Evolutionary conservation across 805 yeast species (phyloP), one percentile per base, ranked within the genome.

Genomic region (Brettanomyces anomalus): DNA sequence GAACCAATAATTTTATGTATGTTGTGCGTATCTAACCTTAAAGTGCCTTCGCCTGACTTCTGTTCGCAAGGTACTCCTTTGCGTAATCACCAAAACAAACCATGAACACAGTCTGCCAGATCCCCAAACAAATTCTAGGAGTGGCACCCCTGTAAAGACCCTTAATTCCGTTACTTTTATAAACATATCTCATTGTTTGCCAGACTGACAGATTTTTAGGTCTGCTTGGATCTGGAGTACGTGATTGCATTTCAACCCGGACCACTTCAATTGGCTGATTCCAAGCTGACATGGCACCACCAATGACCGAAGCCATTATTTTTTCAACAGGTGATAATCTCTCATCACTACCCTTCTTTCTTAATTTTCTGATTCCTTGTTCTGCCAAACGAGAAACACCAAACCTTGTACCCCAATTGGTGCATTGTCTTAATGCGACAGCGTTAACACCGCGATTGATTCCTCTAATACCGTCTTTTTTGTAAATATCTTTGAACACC

Each of bases 81-180:
- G 88, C 88, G 65, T 88, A 85, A 60, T 93, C 98, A 62, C 97
- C 98, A 52, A 93, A 79, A 11, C 96, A 96, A 46, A 90, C 97
- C 97, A 90, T 90, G 64, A 95, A 90, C 37, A 90, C 87, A 3
- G 97, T 90, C 71, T 93, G 98, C 97, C 97, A 93, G 49, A 90
- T 82, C 56, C 97, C 95, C 51, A 93, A 75, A 44, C 95, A 97
- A 53, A 93, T 77, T 74, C 98, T 84, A 54, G 98, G 97, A 14
- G 97, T 79, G 37, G 89, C 96, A 60, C 98, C 98, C 64, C 96
- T 77, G 63, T 89, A 93, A 49, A 93, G 75, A 45, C 98, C 98
- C 66, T 77, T 79, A 46, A 89, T 46, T 53, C 98, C 98, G 60
- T 81, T 85, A 53, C 79, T 76, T 40, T 71, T 55, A 66, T 88